These are phyloP conservation scores for Coniochaeta ligniaria DNA, from an alignment of 2,329 filamentous ascomycete genomes.

Conservation along the genomic window DNA sequence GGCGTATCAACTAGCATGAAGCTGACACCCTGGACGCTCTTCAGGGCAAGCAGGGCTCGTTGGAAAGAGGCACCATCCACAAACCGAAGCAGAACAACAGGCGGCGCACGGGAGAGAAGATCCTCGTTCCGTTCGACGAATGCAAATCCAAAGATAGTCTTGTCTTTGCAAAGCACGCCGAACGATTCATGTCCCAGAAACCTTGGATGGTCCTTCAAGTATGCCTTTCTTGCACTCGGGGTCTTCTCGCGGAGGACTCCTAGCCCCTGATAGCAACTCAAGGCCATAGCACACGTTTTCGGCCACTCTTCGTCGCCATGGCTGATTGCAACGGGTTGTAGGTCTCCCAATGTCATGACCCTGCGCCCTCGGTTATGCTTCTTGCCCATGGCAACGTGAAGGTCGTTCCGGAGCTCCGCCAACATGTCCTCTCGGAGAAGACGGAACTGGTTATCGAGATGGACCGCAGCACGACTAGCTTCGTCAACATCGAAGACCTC, in stretches of 20 bases:
- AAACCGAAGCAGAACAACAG: conserved; percentile 45
- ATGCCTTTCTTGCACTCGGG: conserved; percentile 28
- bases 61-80: conserved; percentile 34
- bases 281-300: conserved; percentile 28
- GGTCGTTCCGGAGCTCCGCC: conserved; percentile 54
- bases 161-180: conserved; percentile 48
- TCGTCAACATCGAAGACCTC: conserved; percentile 34
- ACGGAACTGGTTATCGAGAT: conserved; percentile 67
- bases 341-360: conserved; percentile 27
- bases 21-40: conserved; percentile 18
- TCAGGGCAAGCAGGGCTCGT: conserved; percentile 38
- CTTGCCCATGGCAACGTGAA: conserved; percentile 40
- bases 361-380: conserved; percentile 30
- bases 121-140: conserved; percentile 44
- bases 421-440: conserved; percentile 67
- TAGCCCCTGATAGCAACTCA: conserved; percentile 36
- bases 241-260: conserved; percentile 27
- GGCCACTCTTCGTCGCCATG: conserved; percentile 20
- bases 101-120: conserved; percentile 32
- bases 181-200: conserved; percentile 54
- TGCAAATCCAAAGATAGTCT: conserved; percentile 52
- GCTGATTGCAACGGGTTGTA: conserved; percentile 31
- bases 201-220: conserved; percentile 35
- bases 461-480: conserved; percentile 32
- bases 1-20: conserved; percentile 58